phyloP scores from a whole-genome alignment of 2,329 filamentous ascomycete genomes.

The Macrophomina tecta region DNA sequence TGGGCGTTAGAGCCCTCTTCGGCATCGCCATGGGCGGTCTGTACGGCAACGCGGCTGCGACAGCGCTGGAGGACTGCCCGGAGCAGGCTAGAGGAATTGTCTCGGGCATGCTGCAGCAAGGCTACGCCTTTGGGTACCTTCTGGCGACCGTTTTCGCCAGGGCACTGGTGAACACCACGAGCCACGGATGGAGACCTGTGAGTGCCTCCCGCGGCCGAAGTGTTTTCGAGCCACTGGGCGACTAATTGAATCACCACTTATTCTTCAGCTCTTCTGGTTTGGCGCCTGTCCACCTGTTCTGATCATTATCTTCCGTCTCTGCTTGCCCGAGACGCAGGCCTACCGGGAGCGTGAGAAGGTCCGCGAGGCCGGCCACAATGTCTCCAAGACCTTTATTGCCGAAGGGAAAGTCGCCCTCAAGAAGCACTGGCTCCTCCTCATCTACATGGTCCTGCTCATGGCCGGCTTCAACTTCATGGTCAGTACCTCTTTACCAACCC shows the following conservation, averaged over 20 bases:
- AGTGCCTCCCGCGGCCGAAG: conserved; percentile 11
- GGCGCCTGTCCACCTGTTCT: conserved; percentile 79
- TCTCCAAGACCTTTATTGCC: conserved; percentile 70
- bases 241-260: not conserved
- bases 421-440: conserved; percentile 78
- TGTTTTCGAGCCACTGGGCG: too few species aligned
- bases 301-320: conserved; percentile 79
- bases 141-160: conserved; percentile 62
- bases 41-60: conserved; percentile 67
- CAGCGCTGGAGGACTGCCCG: conserved; percentile 67
- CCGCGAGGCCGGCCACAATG: conserved; percentile 63
- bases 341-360: conserved; percentile 71
- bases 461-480: conserved; percentile 89
- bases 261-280: conserved; percentile 77
- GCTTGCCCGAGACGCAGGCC: conserved; percentile 77
- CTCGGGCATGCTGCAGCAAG: conserved; percentile 67
- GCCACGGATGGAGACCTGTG: conserved; percentile 77
- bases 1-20: conserved; percentile 65
- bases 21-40: conserved; percentile 70
- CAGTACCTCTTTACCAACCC: not conserved
- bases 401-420: conserved; percentile 81
- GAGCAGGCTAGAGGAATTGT: conserved; percentile 63
- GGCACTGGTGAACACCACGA: conserved; percentile 75
- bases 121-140: conserved; percentile 69
- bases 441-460: conserved; percentile 86